These are phyloP conservation scores for Setomelanomma holmii DNA, from an alignment of 2,329 filamentous ascomycete species.

Conservation along the genomic window DNA sequence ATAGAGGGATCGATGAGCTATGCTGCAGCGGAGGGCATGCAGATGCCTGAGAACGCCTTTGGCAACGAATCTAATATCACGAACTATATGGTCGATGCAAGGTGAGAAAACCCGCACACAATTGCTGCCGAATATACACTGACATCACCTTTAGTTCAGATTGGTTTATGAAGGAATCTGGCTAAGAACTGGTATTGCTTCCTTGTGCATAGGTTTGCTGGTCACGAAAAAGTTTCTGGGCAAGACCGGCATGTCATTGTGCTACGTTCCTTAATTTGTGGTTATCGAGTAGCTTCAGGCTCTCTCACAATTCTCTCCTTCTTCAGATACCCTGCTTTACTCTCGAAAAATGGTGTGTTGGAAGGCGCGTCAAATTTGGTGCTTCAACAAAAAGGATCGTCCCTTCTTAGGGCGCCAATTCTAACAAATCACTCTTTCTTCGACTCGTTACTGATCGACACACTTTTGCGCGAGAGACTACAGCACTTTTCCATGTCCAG, in stretches of 20 bases:
- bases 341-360: neutral
- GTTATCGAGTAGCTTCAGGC: no score
- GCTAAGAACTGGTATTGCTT: neutral
- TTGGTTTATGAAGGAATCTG: neutral
- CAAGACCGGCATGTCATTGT: no score
- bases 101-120: slow-evolving; percentile 41
- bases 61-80: slow-evolving; percentile 77
- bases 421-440: no score
- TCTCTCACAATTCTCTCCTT: no score
- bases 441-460: no score
- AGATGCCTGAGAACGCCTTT: slow-evolving; percentile 32
- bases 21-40: slow-evolving; percentile 36
- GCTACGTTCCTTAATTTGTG: no score
- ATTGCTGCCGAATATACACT: neutral
- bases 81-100: slow-evolving; percentile 78
- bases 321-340: slow-evolving; percentile 8
- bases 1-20: slow-evolving; percentile 41
- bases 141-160: neutral
- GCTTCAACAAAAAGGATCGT: no score
- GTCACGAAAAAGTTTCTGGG: no score
- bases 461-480: no score
- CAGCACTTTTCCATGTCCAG: no score
- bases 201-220: neutral
- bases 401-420: no score
- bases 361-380: no score